These are phyloP conservation scores for Fusarium decemcellulare DNA, from an alignment of 2,329 filamentous ascomycete species.

Conservation along the genomic window DNA sequence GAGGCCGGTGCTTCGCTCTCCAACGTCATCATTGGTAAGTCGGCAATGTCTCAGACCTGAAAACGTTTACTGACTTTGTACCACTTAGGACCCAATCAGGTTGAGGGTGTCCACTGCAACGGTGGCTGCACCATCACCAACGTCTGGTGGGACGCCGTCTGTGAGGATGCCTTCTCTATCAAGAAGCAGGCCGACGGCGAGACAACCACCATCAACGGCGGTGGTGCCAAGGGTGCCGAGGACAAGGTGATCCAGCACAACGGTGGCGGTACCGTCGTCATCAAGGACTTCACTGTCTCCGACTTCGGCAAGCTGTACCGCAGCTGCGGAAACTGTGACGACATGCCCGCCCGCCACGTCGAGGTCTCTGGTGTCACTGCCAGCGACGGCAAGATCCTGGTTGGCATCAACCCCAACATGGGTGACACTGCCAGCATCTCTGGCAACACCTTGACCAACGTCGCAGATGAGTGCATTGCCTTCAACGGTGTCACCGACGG, in stretches of 20 bases:
- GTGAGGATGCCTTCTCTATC: slow-evolving; percentile 59
- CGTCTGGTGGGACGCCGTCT: slow-evolving; percentile 65
- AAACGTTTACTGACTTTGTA: neutral
- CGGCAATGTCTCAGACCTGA: neutral
- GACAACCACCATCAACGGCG: slow-evolving; percentile 58
- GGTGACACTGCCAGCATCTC: slow-evolving; percentile 50
- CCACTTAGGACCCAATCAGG: slow-evolving; percentile 52
- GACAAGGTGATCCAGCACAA: slow-evolving; percentile 46
- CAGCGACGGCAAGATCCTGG: slow-evolving; percentile 55
- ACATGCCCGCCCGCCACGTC: slow-evolving; percentile 57
- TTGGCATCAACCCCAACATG: slow-evolving; percentile 60
- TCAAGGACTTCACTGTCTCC: slow-evolving; percentile 43
- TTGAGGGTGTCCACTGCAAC: slow-evolving; percentile 62
- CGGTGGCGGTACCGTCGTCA: slow-evolving; percentile 40
- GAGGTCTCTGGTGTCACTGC: slow-evolving; percentile 58
- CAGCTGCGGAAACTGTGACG: slow-evolving; percentile 58
- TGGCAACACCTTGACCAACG: slow-evolving; percentile 36
- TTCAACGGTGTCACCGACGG: slow-evolving; percentile 45
- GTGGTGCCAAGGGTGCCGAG: slow-evolving; percentile 60
- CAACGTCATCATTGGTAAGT: slow-evolving; percentile 61
- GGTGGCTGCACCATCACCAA: slow-evolving; percentile 59
- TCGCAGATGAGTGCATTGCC: slow-evolving; percentile 38
- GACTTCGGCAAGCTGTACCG: slow-evolving; percentile 45
- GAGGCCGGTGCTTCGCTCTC: slow-evolving; percentile 58
- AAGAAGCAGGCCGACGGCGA: slow-evolving; percentile 44